phyloP scores from a whole-genome alignment of 768 basidiomycete species.

The Paxillus involutus region DNA sequence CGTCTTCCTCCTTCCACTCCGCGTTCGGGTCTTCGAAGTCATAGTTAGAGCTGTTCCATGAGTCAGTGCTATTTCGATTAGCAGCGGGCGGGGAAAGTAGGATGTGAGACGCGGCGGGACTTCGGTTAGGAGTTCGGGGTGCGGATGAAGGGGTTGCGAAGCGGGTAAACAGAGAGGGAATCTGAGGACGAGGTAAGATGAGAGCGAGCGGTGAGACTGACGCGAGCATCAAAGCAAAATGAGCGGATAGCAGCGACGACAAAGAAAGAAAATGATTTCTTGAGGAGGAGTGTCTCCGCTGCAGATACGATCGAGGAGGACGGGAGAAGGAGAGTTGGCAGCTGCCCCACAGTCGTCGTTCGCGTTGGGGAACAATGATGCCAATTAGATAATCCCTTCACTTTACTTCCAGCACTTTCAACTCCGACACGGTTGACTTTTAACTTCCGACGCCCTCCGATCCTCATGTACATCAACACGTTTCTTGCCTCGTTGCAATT shows the following conservation, averaged over 20 bases:
- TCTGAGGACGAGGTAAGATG: constrained; percentile 58
- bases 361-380: constrained; percentile 10
- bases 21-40: constrained; percentile 60
- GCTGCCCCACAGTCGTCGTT: constrained; percentile 22
- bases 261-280: constrained; percentile 15
- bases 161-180: constrained; percentile 46
- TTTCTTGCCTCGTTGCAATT: constrained; percentile 10
- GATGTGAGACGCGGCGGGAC: constrained; percentile 53
- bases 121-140: constrained; percentile 61
- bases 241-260: constrained; percentile 50
- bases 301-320: too few species aligned
- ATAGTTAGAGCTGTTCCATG: constrained; percentile 80
- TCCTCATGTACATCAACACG: not conserved
- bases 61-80: constrained; percentile 70
- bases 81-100: constrained; percentile 44
- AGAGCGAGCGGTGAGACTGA: constrained; percentile 57
- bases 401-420: constrained; percentile 15
- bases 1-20: constrained; percentile 77
- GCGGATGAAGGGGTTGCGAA: constrained; percentile 45
- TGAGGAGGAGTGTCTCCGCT: not conserved
- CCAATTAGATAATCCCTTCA: constrained; percentile 18
- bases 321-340: constrained; percentile 14
- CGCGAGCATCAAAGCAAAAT: constrained; percentile 38
- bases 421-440: constrained; percentile 18
- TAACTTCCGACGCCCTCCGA: constrained; percentile 4